Base-by-base conservation (phyloP, 441 rosid species). In the Arabidopsis hybrid region DNA sequence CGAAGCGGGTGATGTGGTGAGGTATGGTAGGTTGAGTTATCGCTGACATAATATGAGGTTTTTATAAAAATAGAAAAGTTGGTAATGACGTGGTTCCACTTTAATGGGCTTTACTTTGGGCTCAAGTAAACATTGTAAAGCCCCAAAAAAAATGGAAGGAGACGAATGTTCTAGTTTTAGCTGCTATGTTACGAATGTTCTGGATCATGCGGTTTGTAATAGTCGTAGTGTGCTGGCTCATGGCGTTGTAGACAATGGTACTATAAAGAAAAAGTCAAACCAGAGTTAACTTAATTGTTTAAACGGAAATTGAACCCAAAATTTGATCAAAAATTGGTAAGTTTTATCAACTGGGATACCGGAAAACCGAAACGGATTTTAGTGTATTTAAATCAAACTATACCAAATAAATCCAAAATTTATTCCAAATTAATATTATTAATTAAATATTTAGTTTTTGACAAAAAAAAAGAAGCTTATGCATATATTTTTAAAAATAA, bases 81-180 rank as follows among this genome's bases (percentile, higher is more conserved):
- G 7, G 10, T 35, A 39, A 55, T 75, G 79, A 75, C 74, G 79
- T 62, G 74, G 65, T 8, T 40, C 10, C 6, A 0, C 29, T 3
- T 5, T 1, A 46, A 69, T 69, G 71, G 79, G 79, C 79, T 69
- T 69, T 16, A 0, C 75, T 76, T 76, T 76, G 79, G 79, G 79
- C 71, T 62, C 71, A 75, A 34, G 73, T 51, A 3, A 74, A 50
- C 2, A 11, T 47, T 57, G 8, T 57, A 3, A 5, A 16, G 64
- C 61, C 16, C 26, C 51, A 11, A 32, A 43, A 12, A 45, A 4
- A 6, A 18, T 7, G 4, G 7, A 7, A 14, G 42, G 11, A 11
- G 56, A 14, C 50, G 77, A 73, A 65, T 46, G 5, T 65, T 73
- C 71, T 64, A 65, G 47, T 47, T 53, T 51, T 11, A 7, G 50